Percentiles rank a stretch among this genome's conserved stretches.
Conservation (phyloP, 2,329 filamentous ascomycete species). For the Calonectria pseudoreteaudii region DNA sequence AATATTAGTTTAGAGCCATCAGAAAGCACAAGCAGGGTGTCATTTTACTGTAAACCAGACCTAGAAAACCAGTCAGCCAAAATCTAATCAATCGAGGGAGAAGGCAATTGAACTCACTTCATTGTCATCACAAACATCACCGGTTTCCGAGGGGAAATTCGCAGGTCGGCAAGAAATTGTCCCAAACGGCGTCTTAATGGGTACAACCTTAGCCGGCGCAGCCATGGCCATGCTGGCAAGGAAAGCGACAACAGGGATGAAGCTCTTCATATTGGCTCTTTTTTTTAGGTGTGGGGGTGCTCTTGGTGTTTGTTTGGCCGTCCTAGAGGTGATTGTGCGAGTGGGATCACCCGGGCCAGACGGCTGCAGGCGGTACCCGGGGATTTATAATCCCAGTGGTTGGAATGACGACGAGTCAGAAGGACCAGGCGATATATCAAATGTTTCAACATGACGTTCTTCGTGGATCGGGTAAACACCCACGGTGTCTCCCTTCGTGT, state of each 20-base stretch:
- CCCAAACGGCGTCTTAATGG: neutral
- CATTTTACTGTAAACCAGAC: neutral
- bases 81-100: no score
- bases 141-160: neutral
- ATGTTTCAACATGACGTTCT: slow-evolving; percentile 3
- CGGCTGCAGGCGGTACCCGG: neutral
- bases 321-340: neutral
- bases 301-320: neutral
- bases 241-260: neutral
- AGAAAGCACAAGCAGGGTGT: neutral
- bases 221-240: neutral
- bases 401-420: neutral
- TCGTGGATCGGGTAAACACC: neutral
- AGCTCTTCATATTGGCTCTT: neutral
- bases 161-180: neutral
- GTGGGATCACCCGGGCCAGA: no score
- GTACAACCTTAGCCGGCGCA: neutral
- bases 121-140: neutral
- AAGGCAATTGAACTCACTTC: neutral
- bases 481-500: neutral
- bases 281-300: no score
- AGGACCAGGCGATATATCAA: neutral
- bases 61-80: neutral
- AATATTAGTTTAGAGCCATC: neutral
- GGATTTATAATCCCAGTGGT: neutral